These are phyloP conservation scores for Monosporascus ibericus DNA, from an alignment of 2,329 filamentous ascomycete genomes.

Conservation along the genomic window DNA sequence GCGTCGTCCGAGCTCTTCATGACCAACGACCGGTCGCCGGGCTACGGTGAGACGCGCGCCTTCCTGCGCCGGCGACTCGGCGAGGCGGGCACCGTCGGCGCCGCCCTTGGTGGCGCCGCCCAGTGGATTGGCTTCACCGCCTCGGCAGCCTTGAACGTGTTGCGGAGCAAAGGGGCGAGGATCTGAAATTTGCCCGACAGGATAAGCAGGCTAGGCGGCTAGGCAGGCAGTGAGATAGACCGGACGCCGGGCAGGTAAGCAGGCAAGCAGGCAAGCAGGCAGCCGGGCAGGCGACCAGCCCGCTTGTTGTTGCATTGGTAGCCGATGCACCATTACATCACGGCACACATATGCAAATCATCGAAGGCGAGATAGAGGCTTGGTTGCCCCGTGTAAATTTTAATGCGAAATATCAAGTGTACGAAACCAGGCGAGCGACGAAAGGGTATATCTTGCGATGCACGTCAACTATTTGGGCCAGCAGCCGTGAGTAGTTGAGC, in stretches of 20 bases:
- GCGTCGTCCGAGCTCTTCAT: slow-evolving; percentile 85
- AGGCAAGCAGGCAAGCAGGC: not conserved
- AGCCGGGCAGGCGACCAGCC: not conserved
- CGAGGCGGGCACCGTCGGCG: slow-evolving; percentile 60
- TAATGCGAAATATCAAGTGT: not conserved
- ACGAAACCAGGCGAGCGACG: not conserved
- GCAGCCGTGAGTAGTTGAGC: too few species aligned
- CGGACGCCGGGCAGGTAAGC: not conserved
- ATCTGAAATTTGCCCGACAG: slow-evolving; percentile 44
- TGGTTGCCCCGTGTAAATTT: not conserved
- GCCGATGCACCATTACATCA: not conserved
- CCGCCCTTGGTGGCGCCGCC: slow-evolving; percentile 55
- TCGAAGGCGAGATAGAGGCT: too few species aligned
- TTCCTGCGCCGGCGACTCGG: slow-evolving; percentile 73
- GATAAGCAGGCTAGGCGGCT: not conserved
- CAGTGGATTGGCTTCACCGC: slow-evolving; percentile 82
- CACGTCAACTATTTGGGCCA: too few species aligned
- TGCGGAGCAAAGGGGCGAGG: slow-evolving; percentile 81
- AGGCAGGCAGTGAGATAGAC: not conserved
- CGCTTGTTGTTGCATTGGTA: not conserved
- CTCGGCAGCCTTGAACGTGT: slow-evolving; percentile 68
- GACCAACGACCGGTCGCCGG: slow-evolving; percentile 74
- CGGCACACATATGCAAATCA: too few species aligned
- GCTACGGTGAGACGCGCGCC: slow-evolving; percentile 69
- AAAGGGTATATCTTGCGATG: not conserved